Evolutionary conservation across 106 monocot genomes (phyloP).

Genomic region (Chionographis japonica): DNA sequence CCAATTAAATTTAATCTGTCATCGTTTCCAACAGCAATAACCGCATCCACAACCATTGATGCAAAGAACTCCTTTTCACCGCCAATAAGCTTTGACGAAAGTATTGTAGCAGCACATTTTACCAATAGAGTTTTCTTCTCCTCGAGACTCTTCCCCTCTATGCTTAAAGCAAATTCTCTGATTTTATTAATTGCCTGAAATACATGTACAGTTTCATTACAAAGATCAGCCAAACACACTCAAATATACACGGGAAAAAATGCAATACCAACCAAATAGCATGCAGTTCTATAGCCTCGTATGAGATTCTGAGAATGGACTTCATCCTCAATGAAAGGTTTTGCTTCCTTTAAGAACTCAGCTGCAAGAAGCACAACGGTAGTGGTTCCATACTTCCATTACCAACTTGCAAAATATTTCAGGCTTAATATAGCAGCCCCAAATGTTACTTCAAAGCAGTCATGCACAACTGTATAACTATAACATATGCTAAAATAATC

Average conservation of each 20-base stretch:
- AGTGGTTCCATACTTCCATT: conserved; percentile 99
- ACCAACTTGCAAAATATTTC: conserved; percentile 57
- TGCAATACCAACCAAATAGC: conserved; percentile 44
- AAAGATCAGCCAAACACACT: not conserved
- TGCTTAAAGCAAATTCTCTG: conserved; percentile 83
- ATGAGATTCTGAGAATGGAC: conserved; percentile 98
- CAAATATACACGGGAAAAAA: not conserved
- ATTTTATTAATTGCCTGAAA: conserved; percentile 84
- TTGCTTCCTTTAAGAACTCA: conserved; percentile 81
- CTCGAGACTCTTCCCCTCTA: conserved; percentile 94
- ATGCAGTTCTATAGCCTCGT: conserved; percentile 77
- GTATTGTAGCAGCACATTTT: conserved; percentile 93
- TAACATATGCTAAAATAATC: not conserved
- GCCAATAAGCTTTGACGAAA: conserved; percentile 94
- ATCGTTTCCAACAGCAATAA: conserved; percentile 85
- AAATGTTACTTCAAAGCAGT: not conserved
- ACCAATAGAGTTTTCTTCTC: conserved; percentile 85
- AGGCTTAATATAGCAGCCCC: not conserved
- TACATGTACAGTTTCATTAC: not conserved
- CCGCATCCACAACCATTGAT: conserved; percentile 94
- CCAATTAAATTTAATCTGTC: conserved; percentile 93
- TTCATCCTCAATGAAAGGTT: conserved; percentile 96
- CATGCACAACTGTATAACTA: not conserved
- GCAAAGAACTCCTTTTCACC: conserved; percentile 99
- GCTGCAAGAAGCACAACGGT: conserved; percentile 97